Conservation (phyloP, 1,284 basidiomycete genomes). For the Ustilago lituana region DNA sequence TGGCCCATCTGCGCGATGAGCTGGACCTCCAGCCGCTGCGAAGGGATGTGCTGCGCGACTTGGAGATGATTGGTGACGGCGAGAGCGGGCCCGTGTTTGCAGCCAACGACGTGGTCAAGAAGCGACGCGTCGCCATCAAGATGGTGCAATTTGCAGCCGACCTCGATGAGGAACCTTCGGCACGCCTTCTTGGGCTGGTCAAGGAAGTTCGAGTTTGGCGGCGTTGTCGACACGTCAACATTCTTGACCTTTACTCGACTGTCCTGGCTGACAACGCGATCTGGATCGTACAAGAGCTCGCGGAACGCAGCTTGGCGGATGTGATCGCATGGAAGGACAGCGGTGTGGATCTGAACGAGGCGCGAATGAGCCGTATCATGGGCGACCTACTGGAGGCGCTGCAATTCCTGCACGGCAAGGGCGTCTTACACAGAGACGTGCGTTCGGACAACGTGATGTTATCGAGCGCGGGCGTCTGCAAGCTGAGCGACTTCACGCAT, state of each 20-base stretch:
- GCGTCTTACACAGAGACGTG: slow-evolving; percentile 55
- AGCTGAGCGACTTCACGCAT: slow-evolving; percentile 59
- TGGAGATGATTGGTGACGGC: slow-evolving; percentile 57
- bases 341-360: slow-evolving; percentile 41
- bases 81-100: slow-evolving; percentile 56
- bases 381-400: slow-evolving; percentile 49
- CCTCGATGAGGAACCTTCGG: slow-evolving; percentile 29
- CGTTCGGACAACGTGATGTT: slow-evolving; percentile 58
- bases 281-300: slow-evolving; percentile 59
- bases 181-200: slow-evolving; percentile 37
- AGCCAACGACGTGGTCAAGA: slow-evolving; percentile 29
- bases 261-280: slow-evolving; percentile 37
- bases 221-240: slow-evolving; percentile 42
- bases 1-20: slow-evolving; percentile 21
- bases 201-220: slow-evolving; percentile 55
- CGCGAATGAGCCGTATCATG: slow-evolving; percentile 52
- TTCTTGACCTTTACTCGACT: slow-evolving; percentile 48
- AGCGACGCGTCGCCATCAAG: slow-evolving; percentile 52
- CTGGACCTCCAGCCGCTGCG: slow-evolving; percentile 23
- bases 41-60: slow-evolving; percentile 18
- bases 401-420: slow-evolving; percentile 44
- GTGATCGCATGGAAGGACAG: slow-evolving; percentile 45
- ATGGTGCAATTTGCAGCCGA: slow-evolving; percentile 34
- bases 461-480: slow-evolving; percentile 46
- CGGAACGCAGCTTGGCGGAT: slow-evolving; percentile 53